These are phyloP conservation scores for Medicago lupulina DNA, from an alignment of 306 rosid species.

Conservation along the genomic window DNA sequence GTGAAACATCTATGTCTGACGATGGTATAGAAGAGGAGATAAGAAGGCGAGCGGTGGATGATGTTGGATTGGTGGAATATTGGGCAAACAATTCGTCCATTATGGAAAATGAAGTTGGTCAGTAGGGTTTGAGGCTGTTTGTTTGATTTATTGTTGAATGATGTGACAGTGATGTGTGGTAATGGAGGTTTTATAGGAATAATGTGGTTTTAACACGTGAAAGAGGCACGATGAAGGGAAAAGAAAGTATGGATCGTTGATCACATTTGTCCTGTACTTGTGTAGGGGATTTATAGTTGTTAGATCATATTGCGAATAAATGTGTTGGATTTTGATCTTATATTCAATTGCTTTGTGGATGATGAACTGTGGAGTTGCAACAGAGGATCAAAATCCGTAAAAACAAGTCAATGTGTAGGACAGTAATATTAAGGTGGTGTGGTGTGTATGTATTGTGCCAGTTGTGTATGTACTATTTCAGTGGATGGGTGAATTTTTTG, in stretches of 20 bases:
- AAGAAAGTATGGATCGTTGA: background rate
- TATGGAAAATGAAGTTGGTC: background rate
- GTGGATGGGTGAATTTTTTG: background rate
- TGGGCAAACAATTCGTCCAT: conserved; percentile 41
- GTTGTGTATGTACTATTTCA: background rate
- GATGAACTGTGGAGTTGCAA: background rate
- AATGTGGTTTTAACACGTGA: conserved; percentile 10
- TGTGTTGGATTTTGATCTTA: background rate
- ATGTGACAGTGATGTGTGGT: background rate
- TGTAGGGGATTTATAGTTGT: background rate
- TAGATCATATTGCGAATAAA: background rate
- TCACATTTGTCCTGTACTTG: background rate
- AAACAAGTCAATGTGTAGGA: background rate
- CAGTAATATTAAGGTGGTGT: background rate
- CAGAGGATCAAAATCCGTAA: background rate
- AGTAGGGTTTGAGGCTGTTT: background rate
- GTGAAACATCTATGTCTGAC: background rate
- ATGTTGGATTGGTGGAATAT: background rate
- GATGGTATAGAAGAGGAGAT: background rate
- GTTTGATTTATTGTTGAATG: background rate
- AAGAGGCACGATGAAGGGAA: conserved; percentile 45
- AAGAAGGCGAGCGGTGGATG: background rate
- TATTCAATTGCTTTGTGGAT: background rate
- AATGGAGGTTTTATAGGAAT: conserved; percentile 1
- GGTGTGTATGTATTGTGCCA: background rate